Evolutionary conservation across 257 asterid species (phyloP).

Genomic region (Solanum gracilifrons): DNA sequence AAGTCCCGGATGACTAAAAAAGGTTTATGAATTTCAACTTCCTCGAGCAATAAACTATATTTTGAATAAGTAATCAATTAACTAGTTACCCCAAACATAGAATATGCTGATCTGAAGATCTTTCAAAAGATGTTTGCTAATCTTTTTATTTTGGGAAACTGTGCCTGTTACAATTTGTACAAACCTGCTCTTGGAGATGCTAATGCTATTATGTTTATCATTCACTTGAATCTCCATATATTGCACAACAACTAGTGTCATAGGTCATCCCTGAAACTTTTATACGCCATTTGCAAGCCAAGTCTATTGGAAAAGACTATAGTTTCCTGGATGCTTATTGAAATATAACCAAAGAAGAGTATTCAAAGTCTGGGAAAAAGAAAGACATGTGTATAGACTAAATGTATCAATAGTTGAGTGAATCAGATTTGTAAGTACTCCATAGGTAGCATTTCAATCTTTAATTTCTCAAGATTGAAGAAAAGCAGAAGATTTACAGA

Average conservation of each 20-base stretch:
- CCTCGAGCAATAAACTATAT: not conserved
- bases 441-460: not conserved
- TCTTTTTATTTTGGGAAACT: not conserved
- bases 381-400: not conserved
- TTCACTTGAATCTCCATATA: not conserved
- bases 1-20: not conserved
- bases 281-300: not conserved
- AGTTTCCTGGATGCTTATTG: not conserved
- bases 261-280: not conserved
- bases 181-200: not conserved
- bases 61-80: not conserved
- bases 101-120: not conserved
- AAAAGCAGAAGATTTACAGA: not conserved
- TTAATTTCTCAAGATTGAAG: not conserved
- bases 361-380: not conserved
- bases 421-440: not conserved
- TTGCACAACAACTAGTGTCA: not conserved
- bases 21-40: not conserved
- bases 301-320: not conserved
- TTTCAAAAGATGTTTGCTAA: not conserved
- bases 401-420: not conserved
- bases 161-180: not conserved
- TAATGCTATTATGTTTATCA: not conserved
- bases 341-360: not conserved
- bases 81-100: not conserved